Evolutionary conservation across 2,329 filamentous ascomycete species (phyloP).

Genomic region (Neonectria faginata): DNA sequence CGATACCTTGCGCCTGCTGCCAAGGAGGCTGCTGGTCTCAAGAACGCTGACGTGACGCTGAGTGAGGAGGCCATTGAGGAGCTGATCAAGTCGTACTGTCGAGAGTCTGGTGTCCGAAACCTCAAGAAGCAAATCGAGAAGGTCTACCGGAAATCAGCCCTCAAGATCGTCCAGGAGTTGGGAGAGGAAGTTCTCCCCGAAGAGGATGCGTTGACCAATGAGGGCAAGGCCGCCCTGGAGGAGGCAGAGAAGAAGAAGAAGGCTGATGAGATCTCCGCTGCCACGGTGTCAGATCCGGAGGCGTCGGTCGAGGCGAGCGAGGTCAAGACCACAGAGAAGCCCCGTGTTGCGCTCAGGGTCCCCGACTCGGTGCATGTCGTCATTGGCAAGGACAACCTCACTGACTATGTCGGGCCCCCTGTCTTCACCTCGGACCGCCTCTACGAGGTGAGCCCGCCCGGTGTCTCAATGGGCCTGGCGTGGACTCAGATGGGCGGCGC

Average conservation of each 20-base stretch:
- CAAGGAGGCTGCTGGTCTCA: constrained; percentile 92
- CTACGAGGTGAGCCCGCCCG: constrained; percentile 92
- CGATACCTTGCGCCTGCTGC: constrained; percentile 91
- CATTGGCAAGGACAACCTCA: constrained; percentile 90
- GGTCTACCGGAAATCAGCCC: constrained; percentile 94
- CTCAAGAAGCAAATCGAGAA: constrained; percentile 99
- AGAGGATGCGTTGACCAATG: constrained; percentile 83
- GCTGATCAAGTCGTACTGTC: constrained; percentile 98
- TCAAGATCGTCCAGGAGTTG: constrained; percentile 96
- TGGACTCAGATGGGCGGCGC: constrained; percentile 98
- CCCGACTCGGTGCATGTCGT: constrained; percentile 87
- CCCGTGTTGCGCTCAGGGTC: constrained; percentile 82
- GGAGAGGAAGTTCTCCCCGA: constrained; percentile 87
- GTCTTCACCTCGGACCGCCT: constrained; percentile 95
- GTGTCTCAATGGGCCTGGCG: constrained; percentile 96
- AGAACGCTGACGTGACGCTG: constrained; percentile 90
- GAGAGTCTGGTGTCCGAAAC: constrained; percentile 96
- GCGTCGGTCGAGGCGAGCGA: constrained; percentile 51
- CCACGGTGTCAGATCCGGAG: constrained; percentile 44
- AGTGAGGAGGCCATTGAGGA: constrained; percentile 91
- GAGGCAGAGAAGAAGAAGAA: constrained; percentile 81
- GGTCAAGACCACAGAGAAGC: constrained; percentile 67
- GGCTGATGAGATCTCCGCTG: constrained; percentile 64
- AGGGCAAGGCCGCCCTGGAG: constrained; percentile 82
- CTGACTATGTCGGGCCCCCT: constrained; percentile 96